Conservation (phyloP, 2,329 filamentous ascomycete species). For the Colletotrichum nymphaeae region DNA sequence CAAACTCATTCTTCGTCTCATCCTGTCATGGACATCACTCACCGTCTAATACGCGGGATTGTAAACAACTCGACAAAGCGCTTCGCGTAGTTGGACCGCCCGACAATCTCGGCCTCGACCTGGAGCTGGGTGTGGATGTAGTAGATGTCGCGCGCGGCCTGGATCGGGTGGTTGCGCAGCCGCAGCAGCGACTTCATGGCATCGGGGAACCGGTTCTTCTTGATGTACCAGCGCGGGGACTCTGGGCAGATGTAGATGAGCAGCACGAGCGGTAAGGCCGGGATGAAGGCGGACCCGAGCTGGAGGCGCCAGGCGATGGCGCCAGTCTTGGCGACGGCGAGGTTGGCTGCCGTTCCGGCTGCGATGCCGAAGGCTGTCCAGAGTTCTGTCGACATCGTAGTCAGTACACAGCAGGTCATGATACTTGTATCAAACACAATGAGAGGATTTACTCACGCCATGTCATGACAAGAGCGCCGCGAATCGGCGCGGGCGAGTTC, state of each 20-base stretch:
- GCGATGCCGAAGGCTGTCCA: conserved; percentile 69
- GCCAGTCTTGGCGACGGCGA: conserved; percentile 63
- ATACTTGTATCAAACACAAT: too few relatives aligned
- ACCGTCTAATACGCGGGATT: conserved; percentile 63
- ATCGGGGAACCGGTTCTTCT: conserved; percentile 65
- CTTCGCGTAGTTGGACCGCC: conserved; percentile 53
- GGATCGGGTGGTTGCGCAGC: conserved; percentile 68
- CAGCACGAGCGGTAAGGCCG: conserved; percentile 62
- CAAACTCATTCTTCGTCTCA: too few relatives aligned
- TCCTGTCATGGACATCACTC: not conserved
- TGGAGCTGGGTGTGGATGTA: conserved; percentile 61
- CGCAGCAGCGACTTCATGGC: conserved; percentile 67
- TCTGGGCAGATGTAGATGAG: conserved; percentile 73
- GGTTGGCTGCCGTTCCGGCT: conserved; percentile 67
- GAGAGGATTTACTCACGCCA: conserved; percentile 1
- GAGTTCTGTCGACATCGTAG: conserved; percentile 73
- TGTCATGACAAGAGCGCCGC: conserved; percentile 68
- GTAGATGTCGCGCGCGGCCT: conserved; percentile 72
- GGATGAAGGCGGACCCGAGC: conserved; percentile 72
- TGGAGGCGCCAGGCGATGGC: conserved; percentile 67
- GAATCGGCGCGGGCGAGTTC: conserved; percentile 75
- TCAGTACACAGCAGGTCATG: not conserved
- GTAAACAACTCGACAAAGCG: conserved; percentile 68
- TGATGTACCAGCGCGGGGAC: conserved; percentile 74
- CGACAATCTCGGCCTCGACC: conserved; percentile 44